Evolutionary conservation across 495 filamentous ascomycete genomes (phyloP), one percentile per base, ranked within the genome.

Genomic region (Aeminium ludgeri): DNA sequence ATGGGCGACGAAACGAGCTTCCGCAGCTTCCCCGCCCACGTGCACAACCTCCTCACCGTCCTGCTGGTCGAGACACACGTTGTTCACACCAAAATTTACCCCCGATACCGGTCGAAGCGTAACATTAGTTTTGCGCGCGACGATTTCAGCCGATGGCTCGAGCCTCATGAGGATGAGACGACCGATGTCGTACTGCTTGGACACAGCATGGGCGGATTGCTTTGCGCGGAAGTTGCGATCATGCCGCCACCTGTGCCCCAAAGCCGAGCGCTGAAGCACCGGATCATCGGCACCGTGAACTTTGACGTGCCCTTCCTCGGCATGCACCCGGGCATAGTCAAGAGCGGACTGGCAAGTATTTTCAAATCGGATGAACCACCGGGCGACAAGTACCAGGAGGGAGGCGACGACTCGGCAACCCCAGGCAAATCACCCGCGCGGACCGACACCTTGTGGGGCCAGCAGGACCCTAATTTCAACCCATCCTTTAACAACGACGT

Each of bases 1-100:
- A 82, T 86, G 73, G 87, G 87, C 20, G 78, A 80, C 36, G 84
- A 91, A 59, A 77, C 76, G 12, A 86, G 80, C 46, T 96, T 96
- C 51, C 75, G 78, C 44, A 77, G 75, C 20, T 87, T 94, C 46
- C 87, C 87, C 1, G 78, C 77, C 4, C 85, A 96, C 59, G 69
- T 94, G 0, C 87, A 96, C 60, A 70, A 74, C 54, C 63, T 82
- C 17, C 62, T 93, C 25, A 76, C 75, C n/a, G 59, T 68, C 1
- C 66, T 73, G 0, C 55, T 94, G 36, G 59, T 61, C 30, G 74
- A 84, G 16, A 79, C 73, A 7, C 83, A 93, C 63, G 63, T 74
- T 10, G 74, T 96, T 0, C 84, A 91, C 59, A 79, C 85, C 13
- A 89, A 89, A 51, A 76, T 96, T 18, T 96, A 94, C 59, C 87